Evolutionary conservation across 2,329 filamentous ascomycete species (phyloP), one percentile per base, ranked within the genome.

Genomic region (Xylaria hypoxylon): DNA sequence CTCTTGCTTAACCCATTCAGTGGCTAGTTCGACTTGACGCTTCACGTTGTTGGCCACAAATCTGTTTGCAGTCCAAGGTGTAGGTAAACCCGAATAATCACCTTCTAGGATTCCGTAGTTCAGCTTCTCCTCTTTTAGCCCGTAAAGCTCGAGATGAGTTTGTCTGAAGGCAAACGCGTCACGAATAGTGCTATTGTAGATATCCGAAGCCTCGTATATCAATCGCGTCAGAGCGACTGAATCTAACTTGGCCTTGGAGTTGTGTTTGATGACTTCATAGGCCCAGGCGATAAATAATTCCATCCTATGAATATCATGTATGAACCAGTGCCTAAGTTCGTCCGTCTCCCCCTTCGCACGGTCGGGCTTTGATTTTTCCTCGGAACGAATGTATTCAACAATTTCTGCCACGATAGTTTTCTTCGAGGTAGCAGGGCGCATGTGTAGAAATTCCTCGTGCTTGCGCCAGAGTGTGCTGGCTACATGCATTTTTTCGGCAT

Each of bases 401-500:
- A 95, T 88, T 67, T 92, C 89, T 13, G 89, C 87, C 60, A 97
- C 83, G 59, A 96, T 84, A 3, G 90, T 91, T 75, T 89, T 89
- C 74, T 90, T 89, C 47, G 88, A 84, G 42, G 87, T 86, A 19
- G 84, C 82, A 15, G 87, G 82, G 10, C 87, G 86, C 57, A 83
- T 83, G 58, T 86, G 83, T 7, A 90, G 84, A 58, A 90, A 90
- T 7, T 84, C 82, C 75, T 97, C 92, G 74, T 97, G 93, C 59
- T 88, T 84, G 68, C 89, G 89, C 94, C 95, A 98, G 42, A 98
- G 84, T 51, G 89, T 85, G 67, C 87, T 86, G 19, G 93, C 93
- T 40, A 94, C 92, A 48, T 91, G 89, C 80, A 98, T 86, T 79
- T 94, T 97, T 78, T 99, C 96, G 0, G 95, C 95, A 74, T 95